phyloP scores from a whole-genome alignment of 495 filamentous ascomycete species.

The Annulohypoxylon nitens region DNA sequence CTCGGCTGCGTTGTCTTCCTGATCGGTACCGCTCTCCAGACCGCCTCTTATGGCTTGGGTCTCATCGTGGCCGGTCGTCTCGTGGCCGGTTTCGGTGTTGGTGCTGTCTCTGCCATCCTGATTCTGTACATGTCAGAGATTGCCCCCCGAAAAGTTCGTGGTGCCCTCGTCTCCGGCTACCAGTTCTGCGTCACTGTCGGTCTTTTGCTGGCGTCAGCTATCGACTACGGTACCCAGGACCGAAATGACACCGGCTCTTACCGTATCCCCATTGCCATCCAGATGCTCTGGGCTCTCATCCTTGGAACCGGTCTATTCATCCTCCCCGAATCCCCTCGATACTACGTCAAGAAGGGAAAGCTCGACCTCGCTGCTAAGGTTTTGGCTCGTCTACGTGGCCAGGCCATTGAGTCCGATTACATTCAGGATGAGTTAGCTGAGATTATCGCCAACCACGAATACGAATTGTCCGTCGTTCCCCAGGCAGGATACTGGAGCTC shows the following conservation, averaged over 20 bases:
- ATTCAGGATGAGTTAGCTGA: conserved; percentile 80
- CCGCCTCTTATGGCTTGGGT: conserved; percentile 51
- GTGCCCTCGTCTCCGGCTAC: conserved; percentile 79
- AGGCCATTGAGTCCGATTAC: conserved; percentile 72
- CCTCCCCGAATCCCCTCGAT: conserved; percentile 85
- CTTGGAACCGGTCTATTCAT: conserved; percentile 70
- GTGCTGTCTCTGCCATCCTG: conserved; percentile 80
- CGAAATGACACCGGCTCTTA: conserved; percentile 73
- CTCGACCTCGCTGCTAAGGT: conserved; percentile 71
- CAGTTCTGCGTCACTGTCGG: conserved; percentile 83
- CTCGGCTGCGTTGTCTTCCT: conserved; percentile 73
- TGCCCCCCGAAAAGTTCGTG: conserved; percentile 76
- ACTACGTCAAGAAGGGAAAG: conserved; percentile 79
- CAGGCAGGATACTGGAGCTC: conserved; percentile 73
- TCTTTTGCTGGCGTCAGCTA: conserved; percentile 77
- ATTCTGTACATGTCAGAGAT: conserved; percentile 83
- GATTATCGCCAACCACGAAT: conserved; percentile 86
- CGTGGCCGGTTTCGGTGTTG: conserved; percentile 78
- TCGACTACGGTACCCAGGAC: conserved; percentile 76
- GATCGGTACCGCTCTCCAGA: conserved; percentile 74
- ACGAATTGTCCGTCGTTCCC: conserved; percentile 75
- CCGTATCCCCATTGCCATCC: conserved; percentile 78
- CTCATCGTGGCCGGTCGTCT: conserved; percentile 78
- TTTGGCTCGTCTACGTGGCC: conserved; percentile 75
- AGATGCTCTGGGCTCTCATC: conserved; percentile 78